These are phyloP conservation scores for Phoma sp. DNA, from an alignment of 2,329 filamentous ascomycete species.

Conservation along the genomic window DNA sequence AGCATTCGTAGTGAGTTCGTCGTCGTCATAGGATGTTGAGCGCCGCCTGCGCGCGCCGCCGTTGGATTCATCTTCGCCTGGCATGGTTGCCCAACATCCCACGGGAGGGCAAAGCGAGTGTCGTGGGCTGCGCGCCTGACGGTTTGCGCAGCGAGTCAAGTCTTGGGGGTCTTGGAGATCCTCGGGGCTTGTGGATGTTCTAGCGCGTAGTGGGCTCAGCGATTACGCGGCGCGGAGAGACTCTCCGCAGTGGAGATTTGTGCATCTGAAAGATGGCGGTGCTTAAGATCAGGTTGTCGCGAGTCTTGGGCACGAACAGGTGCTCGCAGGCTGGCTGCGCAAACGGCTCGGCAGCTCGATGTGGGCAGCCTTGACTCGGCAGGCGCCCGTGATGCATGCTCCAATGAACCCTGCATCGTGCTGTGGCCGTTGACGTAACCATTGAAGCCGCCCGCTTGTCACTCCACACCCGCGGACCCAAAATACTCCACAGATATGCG, in stretches of 20 bases:
- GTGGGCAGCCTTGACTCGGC: slow-evolving; percentile 13
- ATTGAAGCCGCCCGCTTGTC: slow-evolving; percentile 4
- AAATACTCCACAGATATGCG: slow-evolving; percentile 12
- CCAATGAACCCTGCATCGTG: slow-evolving; percentile 5
- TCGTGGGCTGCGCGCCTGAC: slow-evolving; percentile 1
- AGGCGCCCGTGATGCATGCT: slow-evolving; percentile 11
- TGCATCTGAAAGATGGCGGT: not conserved
- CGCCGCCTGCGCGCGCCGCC: slow-evolving; percentile 39
- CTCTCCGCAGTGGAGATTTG: slow-evolving; percentile 2
- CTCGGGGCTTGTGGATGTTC: slow-evolving; percentile 14
- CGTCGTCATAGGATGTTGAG: slow-evolving; percentile 36
- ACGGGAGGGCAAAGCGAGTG: slow-evolving; percentile 11
- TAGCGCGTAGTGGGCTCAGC: slow-evolving; percentile 29
- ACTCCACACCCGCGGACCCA: slow-evolving; percentile 7
- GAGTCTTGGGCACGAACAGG: not conserved
- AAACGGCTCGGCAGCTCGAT: slow-evolving; percentile 12
- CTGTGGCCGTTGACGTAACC: slow-evolving; percentile 10
- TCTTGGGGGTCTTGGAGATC: not conserved
- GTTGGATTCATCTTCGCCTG: slow-evolving; percentile 34
- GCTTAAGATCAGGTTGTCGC: slow-evolving; percentile 1
- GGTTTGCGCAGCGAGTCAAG: slow-evolving; percentile 11
- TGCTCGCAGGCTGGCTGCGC: slow-evolving; percentile 4
- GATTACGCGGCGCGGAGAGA: slow-evolving; percentile 25
- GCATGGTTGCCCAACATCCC: slow-evolving; percentile 38
- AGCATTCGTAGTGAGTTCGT: slow-evolving; percentile 21